Evolutionary conservation across 2,329 filamentous ascomycete genomes (phyloP), one percentile per base, ranked within the genome.

Genomic region (Orbilia blumenaviensis): DNA sequence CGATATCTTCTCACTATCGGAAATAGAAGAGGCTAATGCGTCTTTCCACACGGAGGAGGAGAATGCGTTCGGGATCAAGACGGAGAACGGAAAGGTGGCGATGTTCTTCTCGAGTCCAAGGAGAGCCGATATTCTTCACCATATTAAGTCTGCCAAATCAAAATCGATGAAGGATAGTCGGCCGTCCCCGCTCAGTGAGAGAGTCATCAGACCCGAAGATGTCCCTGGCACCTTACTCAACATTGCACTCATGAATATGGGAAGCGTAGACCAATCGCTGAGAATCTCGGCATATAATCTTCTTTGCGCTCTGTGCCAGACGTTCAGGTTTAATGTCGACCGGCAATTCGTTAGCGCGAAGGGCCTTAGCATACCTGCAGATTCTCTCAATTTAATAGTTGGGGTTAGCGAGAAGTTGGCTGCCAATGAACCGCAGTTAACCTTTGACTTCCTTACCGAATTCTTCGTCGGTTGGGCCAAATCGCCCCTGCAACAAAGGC

Each of bases 381-480:
- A 90, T 75, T 87, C 89, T 1, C 88, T 88, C 2, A 85, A 86
- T 23, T 90, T 91, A 80, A 88, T 91, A 44, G 84, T 91, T 79
- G 86, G 87, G 52, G 89, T 91, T 52, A 91, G 89, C 83, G 87
- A 86, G 79, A 86, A 88, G 76, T 83, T 91, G 14, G 89, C 89
- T 7, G 82, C 84, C 29, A 86, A 88, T 18, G 89, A 91, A 79
- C 88, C 89, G 21, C 89, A 90, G 78, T 84, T 91, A 6, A 91
- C 89, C 0, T 87, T 86, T 6, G 89, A 91, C 79, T 91, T 91
- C 79, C 80, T 91, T 41, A 90, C 89, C n/a, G 89, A 91, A 79
- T 91, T 91, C 80, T 91, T 91, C 72, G 88, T 90, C 23, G 88
- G 89, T 16, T 91, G 89, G 89, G 89, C 90, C 78, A 90, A 89